A percentile compares a stretch with the other conserved stretches of the same genome.
Conservation (phyloP, 208 protist genomes). For the Strigomonas culicis region DNA sequence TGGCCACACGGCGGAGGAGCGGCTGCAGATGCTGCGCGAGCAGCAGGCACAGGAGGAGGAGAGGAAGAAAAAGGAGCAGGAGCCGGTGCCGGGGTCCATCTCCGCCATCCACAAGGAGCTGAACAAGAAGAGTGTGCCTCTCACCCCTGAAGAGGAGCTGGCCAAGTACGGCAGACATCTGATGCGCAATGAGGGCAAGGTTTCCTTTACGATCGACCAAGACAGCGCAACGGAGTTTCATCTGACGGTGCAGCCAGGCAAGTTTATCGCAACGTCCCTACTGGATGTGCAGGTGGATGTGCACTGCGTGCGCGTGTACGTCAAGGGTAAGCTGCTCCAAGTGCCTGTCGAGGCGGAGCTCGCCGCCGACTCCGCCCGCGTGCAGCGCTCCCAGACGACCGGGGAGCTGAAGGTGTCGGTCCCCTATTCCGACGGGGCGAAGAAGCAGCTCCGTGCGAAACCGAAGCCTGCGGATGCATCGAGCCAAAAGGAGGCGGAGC, state of each 20-base stretch:
- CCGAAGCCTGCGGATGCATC: neutral
- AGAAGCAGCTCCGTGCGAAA: neutral
- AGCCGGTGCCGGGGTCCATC: constrained; percentile 42
- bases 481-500: neutral
- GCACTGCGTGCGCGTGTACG: constrained; percentile 80
- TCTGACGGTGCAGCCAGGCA: constrained; percentile 83
- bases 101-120: constrained; percentile 65
- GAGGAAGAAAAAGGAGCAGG: constrained; percentile 30
- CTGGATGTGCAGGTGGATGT: constrained; percentile 93
- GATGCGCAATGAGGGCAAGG: constrained; percentile 91
- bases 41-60: constrained; percentile 56
- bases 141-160: constrained; percentile 86
- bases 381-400: constrained; percentile 75
- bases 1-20: constrained; percentile 87
- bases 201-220: constrained; percentile 82
- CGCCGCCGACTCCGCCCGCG: constrained; percentile 37
- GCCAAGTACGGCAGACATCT: constrained; percentile 86
- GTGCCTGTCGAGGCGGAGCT: constrained; percentile 88
- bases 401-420: constrained; percentile 83
- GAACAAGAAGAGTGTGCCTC: constrained; percentile 26
- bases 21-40: constrained; percentile 84
- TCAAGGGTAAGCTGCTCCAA: constrained; percentile 94
- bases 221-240: constrained; percentile 54
- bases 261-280: constrained; percentile 93
- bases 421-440: constrained; percentile 34